Conservation (phyloP, 768 basidiomycete species). For the Pleurotus eryngii region DNA sequence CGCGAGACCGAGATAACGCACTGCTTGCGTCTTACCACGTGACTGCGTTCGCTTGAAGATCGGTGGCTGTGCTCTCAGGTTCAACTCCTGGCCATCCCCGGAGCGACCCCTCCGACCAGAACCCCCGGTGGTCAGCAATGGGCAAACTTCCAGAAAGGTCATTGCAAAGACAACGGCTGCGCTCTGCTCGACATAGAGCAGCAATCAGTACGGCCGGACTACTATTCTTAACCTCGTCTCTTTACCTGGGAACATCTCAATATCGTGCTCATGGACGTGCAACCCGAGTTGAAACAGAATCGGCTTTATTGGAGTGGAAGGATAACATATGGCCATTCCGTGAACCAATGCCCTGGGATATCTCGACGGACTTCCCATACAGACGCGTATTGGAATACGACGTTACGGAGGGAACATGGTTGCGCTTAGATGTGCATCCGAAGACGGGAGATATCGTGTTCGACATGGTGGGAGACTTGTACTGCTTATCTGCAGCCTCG, state of each 20-base stretch:
- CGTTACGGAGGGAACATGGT: conserved; percentile 73
- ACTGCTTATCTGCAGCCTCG: conserved; percentile 54
- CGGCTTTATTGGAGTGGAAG: conserved; percentile 35
- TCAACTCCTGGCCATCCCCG: too few species aligned
- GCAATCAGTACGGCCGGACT: too few species aligned
- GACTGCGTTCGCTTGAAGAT: too few species aligned
- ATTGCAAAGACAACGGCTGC: too few species aligned
- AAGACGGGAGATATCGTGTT: conserved; percentile 67
- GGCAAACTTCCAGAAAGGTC: too few species aligned
- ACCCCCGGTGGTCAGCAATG: too few species aligned
- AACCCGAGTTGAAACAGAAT: conserved; percentile 16
- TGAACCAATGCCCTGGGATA: conserved; percentile 62
- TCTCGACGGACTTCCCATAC: conserved; percentile 71
- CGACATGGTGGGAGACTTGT: conserved; percentile 73
- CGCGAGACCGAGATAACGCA: not conserved
- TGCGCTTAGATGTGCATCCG: conserved; percentile 72
- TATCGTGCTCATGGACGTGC: too few species aligned
- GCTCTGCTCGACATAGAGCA: too few species aligned
- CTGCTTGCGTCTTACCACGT: not conserved
- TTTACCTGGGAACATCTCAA: too few species aligned
- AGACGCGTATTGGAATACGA: conserved; percentile 65
- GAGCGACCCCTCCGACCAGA: too few species aligned
- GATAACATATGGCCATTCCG: conserved; percentile 65
- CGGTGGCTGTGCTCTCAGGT: too few species aligned
- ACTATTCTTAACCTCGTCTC: too few species aligned